A percentile compares a stretch with the other conserved stretches of the same genome.
Conservation (phyloP, 768 basidiomycete species). For the Phanerochaete sordida region DNA sequence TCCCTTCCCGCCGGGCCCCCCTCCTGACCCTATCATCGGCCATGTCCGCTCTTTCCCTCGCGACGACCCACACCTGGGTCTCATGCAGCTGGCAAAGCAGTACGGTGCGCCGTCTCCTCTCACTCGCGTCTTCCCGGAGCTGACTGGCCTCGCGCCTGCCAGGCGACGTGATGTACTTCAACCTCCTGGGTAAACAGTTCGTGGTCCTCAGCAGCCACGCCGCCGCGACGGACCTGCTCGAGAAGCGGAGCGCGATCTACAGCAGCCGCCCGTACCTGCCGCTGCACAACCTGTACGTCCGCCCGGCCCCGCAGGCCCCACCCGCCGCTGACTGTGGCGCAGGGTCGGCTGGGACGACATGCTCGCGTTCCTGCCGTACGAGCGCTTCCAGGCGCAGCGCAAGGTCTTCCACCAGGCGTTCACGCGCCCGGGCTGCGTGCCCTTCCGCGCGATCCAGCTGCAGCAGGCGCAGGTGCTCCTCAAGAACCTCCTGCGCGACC, state of each 20-base stretch:
- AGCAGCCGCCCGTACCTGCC: constrained; percentile 34
- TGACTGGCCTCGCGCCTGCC: too few species aligned
- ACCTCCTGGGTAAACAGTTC: constrained; percentile 29
- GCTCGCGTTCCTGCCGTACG: constrained; percentile 14
- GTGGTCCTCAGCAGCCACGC: constrained; percentile 30
- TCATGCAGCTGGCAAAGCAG: constrained; percentile 29
- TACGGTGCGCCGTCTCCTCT: constrained; percentile 24
- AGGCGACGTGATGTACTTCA: constrained; percentile 26
- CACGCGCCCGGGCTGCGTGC: constrained; percentile 7
- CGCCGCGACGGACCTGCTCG: constrained; percentile 31
- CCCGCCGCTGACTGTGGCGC: too few species aligned
- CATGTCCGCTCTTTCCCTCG: constrained; percentile 33
- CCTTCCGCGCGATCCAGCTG: constrained; percentile 22
- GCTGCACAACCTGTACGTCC: constrained; percentile 15
- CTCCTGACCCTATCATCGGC: constrained; percentile 34
- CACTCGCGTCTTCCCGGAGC: too few species aligned
- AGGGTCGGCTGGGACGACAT: constrained; percentile 19
- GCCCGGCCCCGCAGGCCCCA: too few species aligned
- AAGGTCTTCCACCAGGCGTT: constrained; percentile 1
- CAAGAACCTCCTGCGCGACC: constrained; percentile 21
- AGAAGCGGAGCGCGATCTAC: constrained; percentile 33
- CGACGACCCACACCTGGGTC: constrained; percentile 17
- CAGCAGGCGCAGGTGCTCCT: constrained; percentile 25
- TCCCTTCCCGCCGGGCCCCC: constrained; percentile 32
- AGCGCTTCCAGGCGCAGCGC: constrained; percentile 15